Conservation (phyloP, 2,329 filamentous ascomycete genomes). For the Verticillium longisporum region DNA sequence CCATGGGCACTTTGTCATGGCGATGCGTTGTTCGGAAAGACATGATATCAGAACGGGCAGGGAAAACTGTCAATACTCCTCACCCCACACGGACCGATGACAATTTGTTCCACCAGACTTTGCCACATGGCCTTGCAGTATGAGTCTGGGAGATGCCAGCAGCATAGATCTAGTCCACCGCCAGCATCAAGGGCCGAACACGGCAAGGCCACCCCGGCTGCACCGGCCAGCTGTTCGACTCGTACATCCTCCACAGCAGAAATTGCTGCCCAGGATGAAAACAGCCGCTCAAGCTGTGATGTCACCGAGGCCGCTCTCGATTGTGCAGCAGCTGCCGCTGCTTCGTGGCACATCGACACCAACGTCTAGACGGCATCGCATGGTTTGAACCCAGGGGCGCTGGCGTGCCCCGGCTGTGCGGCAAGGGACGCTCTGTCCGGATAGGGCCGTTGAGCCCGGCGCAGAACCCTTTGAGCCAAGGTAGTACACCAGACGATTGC, state of each 20-base stretch:
- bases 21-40: not conserved
- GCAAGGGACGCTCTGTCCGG: not conserved
- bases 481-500: not conserved
- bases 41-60: not conserved
- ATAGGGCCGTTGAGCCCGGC: not conserved
- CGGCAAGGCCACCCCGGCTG: not conserved
- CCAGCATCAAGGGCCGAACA: not conserved
- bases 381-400: too few species aligned
- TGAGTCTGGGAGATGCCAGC: not conserved
- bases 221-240: not conserved
- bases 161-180: not conserved
- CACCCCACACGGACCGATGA: not conserved
- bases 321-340: not conserved
- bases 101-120: not conserved
- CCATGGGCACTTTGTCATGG: too few species aligned
- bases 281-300: not conserved
- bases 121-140: not conserved
- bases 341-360: too few species aligned
- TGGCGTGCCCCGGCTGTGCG: not conserved
- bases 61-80: not conserved
- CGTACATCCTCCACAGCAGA: not conserved
- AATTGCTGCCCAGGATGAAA: not conserved
- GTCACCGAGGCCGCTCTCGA: not conserved
- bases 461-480: not conserved
- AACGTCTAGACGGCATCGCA: too few species aligned